Percentiles rank a stretch among this genome's conserved stretches.
These are phyloP conservation scores for Wallacemonas rigidus DNA, from an alignment of 208 protist genomes.

Conservation along the genomic window DNA sequence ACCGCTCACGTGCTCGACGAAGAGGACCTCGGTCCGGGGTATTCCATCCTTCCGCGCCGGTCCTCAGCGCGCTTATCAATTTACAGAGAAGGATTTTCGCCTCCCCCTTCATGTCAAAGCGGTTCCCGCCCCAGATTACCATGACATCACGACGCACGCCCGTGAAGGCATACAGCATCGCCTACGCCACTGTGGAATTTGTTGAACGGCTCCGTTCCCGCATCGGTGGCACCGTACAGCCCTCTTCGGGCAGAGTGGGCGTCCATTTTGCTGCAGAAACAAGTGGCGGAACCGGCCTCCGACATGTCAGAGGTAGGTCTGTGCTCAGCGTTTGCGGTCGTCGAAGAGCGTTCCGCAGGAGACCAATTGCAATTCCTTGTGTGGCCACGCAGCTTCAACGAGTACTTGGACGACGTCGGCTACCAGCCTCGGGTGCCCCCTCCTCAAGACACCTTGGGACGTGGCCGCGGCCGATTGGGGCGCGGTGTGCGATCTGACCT, in stretches of 20 bases:
- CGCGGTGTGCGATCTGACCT: constrained; percentile 19
- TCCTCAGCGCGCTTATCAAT: background rate
- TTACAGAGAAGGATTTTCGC: background rate
- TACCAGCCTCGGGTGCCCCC: constrained; percentile 16
- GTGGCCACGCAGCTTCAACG: constrained; percentile 17
- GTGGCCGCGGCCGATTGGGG: constrained; percentile 5
- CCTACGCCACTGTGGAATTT: background rate
- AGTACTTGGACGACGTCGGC: constrained; percentile 6
- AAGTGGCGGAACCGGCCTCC: background rate
- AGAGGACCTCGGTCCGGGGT: background rate
- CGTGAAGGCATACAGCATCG: background rate
- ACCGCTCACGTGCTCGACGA: background rate
- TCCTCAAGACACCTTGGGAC: constrained; percentile 17
- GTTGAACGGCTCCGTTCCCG: background rate
- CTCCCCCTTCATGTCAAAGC: background rate
- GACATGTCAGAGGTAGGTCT: background rate
- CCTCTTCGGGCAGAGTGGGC: background rate
- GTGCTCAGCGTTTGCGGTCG: background rate
- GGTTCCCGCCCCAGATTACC: background rate
- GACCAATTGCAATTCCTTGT: constrained; percentile 20
- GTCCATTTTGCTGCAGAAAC: background rate
- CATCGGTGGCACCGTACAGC: background rate
- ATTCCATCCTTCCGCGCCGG: constrained; percentile 1
- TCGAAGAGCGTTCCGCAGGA: background rate
- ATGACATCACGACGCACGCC: background rate